Percentiles rank a stretch among this genome's conserved stretches.
Evolutionary conservation across 2,329 filamentous ascomycete genomes (phyloP).

Genomic region (Shiraia sp.): DNA sequence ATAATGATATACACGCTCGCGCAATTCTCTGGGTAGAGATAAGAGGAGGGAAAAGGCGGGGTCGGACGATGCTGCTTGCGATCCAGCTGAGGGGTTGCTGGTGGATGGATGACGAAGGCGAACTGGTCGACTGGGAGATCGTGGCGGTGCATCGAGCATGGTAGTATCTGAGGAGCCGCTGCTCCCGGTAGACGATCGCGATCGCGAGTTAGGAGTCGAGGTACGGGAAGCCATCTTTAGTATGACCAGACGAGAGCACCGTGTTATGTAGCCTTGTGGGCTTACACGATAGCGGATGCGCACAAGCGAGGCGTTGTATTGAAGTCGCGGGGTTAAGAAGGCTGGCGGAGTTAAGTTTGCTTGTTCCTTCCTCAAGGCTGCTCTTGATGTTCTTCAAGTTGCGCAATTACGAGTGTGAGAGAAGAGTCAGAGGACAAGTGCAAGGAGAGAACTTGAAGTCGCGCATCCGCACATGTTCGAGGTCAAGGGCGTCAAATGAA

Average conservation of each 20-base stretch:
- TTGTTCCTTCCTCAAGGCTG: too few species aligned
- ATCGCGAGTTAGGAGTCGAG: slow-evolving; percentile 32
- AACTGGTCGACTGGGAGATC: slow-evolving; percentile 26
- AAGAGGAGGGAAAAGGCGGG: slow-evolving; percentile 39
- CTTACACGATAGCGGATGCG: slow-evolving; percentile 5
- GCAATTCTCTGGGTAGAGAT: slow-evolving; percentile 42
- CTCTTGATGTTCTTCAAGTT: too few species aligned
- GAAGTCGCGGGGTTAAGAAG: too few species aligned
- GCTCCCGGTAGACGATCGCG: slow-evolving; percentile 35
- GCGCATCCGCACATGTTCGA: too few species aligned
- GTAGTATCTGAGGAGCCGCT: slow-evolving; percentile 37
- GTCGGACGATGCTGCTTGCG: slow-evolving; percentile 12
- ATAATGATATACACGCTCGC: slow-evolving; percentile 40
- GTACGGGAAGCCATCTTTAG: slow-evolving; percentile 32
- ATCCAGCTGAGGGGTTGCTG: slow-evolving; percentile 13
- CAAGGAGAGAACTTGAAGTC: too few species aligned
- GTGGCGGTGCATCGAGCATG: slow-evolving; percentile 39
- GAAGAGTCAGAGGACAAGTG: too few species aligned
- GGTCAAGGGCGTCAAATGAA: too few species aligned
- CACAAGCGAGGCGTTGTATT: slow-evolving; percentile 5
- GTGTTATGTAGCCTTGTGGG: slow-evolving; percentile 12
- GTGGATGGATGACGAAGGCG: slow-evolving; percentile 31
- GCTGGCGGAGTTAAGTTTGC: too few species aligned
- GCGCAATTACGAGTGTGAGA: too few species aligned
- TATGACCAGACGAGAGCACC: slow-evolving; percentile 1